phyloP scores from a whole-genome alignment of 2,329 filamentous ascomycete species.

The Ophiostoma tasmaniense region DNA sequence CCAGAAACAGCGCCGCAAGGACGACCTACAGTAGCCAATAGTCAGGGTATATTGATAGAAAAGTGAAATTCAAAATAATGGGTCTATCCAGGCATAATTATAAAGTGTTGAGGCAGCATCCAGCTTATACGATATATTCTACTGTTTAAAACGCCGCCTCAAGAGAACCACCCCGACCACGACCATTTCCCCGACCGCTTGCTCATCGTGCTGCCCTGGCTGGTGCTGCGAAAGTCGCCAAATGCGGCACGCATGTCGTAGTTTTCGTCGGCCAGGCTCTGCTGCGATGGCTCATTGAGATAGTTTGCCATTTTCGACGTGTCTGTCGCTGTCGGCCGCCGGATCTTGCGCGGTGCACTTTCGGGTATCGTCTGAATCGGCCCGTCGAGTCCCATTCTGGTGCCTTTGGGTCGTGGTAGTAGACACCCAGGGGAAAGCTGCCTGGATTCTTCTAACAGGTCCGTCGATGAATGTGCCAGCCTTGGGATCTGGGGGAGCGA shows the following conservation, averaged over 20 bases:
- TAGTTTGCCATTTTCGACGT: conserved; percentile 20
- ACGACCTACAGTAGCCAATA: background rate
- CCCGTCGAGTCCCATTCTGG: background rate
- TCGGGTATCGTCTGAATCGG: conserved; percentile 15
- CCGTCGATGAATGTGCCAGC: conserved; percentile 10
- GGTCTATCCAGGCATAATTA: background rate
- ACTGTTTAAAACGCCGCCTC: background rate
- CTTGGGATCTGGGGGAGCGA: conserved; percentile 11
- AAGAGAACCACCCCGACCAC: conserved; percentile 23
- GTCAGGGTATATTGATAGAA: background rate
- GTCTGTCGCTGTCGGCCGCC: conserved; percentile 16
- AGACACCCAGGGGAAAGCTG: conserved; percentile 16
- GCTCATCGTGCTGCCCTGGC: conserved; percentile 18
- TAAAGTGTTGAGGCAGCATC: background rate
- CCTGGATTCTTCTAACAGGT: background rate
- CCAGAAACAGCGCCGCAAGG: background rate
- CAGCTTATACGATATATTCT: too few relatives aligned
- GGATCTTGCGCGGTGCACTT: conserved; percentile 12
- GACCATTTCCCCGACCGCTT: conserved; percentile 22
- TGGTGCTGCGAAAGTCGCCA: conserved; percentile 13
- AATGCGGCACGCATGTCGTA: background rate
- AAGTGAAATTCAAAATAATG: background rate
- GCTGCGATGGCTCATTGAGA: background rate
- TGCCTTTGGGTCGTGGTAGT: conserved; percentile 10
- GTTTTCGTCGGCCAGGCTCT: conserved; percentile 14